Evolutionary conservation across 345 rosid species (phyloP).

Genomic region (Carallia brachiata): DNA sequence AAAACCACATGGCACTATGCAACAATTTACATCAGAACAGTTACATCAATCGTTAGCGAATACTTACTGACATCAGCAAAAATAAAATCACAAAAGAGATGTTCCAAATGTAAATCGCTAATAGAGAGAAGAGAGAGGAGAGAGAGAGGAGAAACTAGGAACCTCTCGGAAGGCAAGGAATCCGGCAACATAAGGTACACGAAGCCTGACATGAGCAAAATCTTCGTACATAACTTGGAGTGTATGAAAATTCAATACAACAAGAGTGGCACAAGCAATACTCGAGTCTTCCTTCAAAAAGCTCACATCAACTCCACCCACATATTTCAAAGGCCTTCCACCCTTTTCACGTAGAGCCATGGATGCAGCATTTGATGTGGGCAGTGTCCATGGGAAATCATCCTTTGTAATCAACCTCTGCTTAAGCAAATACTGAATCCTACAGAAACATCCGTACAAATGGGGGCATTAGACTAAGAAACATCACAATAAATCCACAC

Average conservation of each 20-base stretch:
- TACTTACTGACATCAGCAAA: too few relatives aligned
- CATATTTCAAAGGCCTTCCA: slow-evolving; percentile 45
- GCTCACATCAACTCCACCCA: slow-evolving; percentile 95
- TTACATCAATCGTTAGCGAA: too few relatives aligned
- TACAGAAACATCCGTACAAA: slow-evolving; percentile 12
- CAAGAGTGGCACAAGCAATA: slow-evolving; percentile 68
- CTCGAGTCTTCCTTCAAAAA: slow-evolving; percentile 66
- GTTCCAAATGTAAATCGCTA: not conserved
- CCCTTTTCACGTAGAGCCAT: slow-evolving; percentile 15
- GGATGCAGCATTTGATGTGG: slow-evolving; percentile 3
- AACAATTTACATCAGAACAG: too few relatives aligned
- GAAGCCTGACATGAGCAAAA: slow-evolving; percentile 39
- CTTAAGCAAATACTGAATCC: slow-evolving; percentile 62
- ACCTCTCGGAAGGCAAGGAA: slow-evolving; percentile 97
- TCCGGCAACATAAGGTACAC: slow-evolving; percentile 73
- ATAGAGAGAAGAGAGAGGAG: not conserved
- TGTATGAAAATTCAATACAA: slow-evolving; percentile 57
- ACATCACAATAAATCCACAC: not conserved
- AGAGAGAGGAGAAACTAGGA: not conserved
- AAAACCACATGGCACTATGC: not conserved
- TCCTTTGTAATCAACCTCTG: slow-evolving; percentile 53
- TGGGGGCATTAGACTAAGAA: not conserved
- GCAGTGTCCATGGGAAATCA: slow-evolving; percentile 64
- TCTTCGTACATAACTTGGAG: slow-evolving; percentile 53
- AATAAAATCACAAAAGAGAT: not conserved